A percentile compares a stretch with the other conserved stretches of the same genome.
Conservation (phyloP, 164 flowering plant genomes). For the Macadamia integrifolia region DNA sequence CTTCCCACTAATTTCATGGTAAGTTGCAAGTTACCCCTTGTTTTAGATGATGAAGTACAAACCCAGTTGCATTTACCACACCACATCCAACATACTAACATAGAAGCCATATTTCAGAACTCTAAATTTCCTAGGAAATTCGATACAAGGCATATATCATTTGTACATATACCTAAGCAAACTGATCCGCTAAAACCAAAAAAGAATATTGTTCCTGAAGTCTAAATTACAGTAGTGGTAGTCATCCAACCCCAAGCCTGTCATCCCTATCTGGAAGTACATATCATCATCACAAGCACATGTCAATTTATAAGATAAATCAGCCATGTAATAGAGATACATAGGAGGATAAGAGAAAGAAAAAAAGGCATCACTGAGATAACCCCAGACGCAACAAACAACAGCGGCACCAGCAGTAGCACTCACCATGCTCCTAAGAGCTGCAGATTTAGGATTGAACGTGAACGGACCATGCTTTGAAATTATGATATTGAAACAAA, state of each 20-base stretch:
- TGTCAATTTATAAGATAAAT: not conserved
- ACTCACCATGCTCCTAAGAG: slow-evolving; percentile 8
- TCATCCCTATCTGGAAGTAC: not conserved
- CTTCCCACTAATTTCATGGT: too few species aligned
- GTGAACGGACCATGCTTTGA: slow-evolving; percentile 11
- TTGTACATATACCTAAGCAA: not conserved
- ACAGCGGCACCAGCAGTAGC: slow-evolving; percentile 11
- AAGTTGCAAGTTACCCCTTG: too few species aligned
- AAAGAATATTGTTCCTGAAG: slow-evolving; percentile 31
- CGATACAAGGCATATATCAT: not conserved
- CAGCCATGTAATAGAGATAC: slow-evolving; percentile 23
- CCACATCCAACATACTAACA: too few species aligned
- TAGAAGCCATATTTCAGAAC: too few species aligned
- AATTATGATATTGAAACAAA: slow-evolving; percentile 9
- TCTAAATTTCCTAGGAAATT: not conserved
- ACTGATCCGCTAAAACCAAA: not conserved
- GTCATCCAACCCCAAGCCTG: not conserved
- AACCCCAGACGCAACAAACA: too few species aligned
- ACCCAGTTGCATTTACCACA: too few species aligned
- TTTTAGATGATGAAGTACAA: too few species aligned
- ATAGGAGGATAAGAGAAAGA: not conserved
- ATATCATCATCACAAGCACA: not conserved
- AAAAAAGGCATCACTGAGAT: not conserved
- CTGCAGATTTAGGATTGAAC: slow-evolving; percentile 13
- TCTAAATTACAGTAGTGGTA: slow-evolving; percentile 3